Conservation (phyloP, 2,329 filamentous ascomycete species). For the Claviceps quebecensis region DNA sequence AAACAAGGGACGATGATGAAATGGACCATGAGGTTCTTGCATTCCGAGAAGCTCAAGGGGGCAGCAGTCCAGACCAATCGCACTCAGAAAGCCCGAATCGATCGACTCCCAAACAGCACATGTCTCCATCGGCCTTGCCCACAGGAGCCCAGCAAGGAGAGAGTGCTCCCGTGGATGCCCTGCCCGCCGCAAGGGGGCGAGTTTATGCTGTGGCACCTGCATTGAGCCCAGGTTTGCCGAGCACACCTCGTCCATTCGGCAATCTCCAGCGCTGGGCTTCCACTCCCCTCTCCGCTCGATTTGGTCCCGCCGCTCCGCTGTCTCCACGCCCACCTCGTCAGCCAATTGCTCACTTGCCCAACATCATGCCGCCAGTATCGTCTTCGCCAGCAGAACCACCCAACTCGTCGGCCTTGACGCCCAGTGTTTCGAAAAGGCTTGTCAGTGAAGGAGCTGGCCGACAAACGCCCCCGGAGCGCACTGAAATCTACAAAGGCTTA, state of each 20-base stretch:
- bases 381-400: conserved; percentile 16
- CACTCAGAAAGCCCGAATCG: background rate
- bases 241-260: conserved; percentile 42
- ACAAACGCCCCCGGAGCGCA: conserved; percentile 24
- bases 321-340: conserved; percentile 63
- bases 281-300: conserved; percentile 45
- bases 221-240: conserved; percentile 45
- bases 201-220: conserved; percentile 27
- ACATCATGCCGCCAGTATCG: conserved; percentile 47
- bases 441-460: background rate
- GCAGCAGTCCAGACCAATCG: conserved; percentile 61
- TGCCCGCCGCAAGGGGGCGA: conserved; percentile 28
- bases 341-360: conserved; percentile 57
- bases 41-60: conserved; percentile 51
- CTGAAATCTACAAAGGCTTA: conserved; percentile 58
- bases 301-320: conserved; percentile 38
- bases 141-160: background rate
- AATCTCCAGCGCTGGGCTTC: conserved; percentile 41
- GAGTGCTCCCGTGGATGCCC: conserved; percentile 34
- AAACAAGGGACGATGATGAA: conserved; percentile 81
- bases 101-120: background rate
- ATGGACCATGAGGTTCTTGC: conserved; percentile 57
- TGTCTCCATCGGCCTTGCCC: background rate
- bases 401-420: conserved; percentile 1
- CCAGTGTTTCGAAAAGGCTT: conserved; percentile 3